These are phyloP conservation scores for Camellia lanceoleosa DNA, from an alignment of 148 eudicot genomes.

Conservation along the genomic window DNA sequence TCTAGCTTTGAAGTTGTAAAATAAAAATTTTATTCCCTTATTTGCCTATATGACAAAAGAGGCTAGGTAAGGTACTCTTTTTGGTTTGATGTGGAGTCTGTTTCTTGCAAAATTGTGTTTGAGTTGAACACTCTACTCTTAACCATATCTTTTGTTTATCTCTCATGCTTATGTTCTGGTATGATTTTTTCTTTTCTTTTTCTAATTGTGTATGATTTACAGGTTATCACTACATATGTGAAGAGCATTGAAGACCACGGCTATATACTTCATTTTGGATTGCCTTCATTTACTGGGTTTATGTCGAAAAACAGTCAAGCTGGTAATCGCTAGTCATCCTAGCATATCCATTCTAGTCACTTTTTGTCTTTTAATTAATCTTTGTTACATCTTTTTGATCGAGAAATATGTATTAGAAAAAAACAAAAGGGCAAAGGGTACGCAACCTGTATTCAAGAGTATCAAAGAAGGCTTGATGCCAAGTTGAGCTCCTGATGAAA, in stretches of 20 bases:
- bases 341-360: neutral
- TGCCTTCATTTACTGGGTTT: constrained; percentile 77
- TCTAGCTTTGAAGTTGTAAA: neutral
- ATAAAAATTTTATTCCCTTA: neutral
- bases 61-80: no score
- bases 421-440: no score
- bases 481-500: no score
- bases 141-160: neutral
- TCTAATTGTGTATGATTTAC: constrained; percentile 18
- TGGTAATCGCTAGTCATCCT: constrained; percentile 37
- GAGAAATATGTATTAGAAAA: no score
- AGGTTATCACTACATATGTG: constrained; percentile 81
- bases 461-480: no score
- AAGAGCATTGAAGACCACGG: constrained; percentile 99
- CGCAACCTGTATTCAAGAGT: no score
- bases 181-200: neutral
- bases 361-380: neutral
- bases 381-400: neutral
- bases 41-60: no score
- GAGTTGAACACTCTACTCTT: no score
- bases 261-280: constrained; percentile 85
- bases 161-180: neutral
- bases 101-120: no score
- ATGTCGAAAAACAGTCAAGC: constrained; percentile 41
- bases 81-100: no score